Percentiles rank a stretch among this genome's conserved stretches.
These are phyloP conservation scores for Mycena vitilis DNA, from an alignment of 768 basidiomycete genomes.

Conservation along the genomic window DNA sequence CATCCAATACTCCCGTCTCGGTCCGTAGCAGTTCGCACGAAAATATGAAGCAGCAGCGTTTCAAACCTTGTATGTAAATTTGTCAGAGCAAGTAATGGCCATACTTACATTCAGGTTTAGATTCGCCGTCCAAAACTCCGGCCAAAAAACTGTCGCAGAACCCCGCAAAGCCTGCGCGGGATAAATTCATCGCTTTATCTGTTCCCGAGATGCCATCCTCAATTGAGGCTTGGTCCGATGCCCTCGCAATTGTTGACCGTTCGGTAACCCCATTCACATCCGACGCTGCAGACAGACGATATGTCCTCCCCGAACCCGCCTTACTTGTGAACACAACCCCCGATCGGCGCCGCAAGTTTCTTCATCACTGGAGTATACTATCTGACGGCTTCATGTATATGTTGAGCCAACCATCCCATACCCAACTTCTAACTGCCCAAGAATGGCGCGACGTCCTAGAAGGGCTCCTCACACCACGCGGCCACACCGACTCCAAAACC, in stretches of 20 bases:
- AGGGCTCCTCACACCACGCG: background rate
- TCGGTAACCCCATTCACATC: background rate
- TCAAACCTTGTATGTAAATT: too few relatives aligned
- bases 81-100: too few relatives aligned
- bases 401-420: background rate
- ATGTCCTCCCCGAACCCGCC: conserved; percentile 6
- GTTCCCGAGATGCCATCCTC: background rate
- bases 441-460: conserved; percentile 10
- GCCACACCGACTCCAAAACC: background rate
- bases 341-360: background rate
- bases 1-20: too few relatives aligned
- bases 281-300: background rate
- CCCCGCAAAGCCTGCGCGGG: background rate
- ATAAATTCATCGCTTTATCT: background rate
- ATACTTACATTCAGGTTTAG: too few relatives aligned
- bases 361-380: conserved; percentile 4
- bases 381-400: background rate
- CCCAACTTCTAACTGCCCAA: background rate
- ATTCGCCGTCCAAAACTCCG: too few relatives aligned
- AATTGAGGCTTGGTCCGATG: background rate
- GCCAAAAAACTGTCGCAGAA: background rate
- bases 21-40: too few relatives aligned
- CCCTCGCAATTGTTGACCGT: background rate
- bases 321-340: background rate
- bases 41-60: too few relatives aligned